Evolutionary conservation across 768 basidiomycete species (phyloP).

Genomic region (Chlorophyllum brunneum): DNA sequence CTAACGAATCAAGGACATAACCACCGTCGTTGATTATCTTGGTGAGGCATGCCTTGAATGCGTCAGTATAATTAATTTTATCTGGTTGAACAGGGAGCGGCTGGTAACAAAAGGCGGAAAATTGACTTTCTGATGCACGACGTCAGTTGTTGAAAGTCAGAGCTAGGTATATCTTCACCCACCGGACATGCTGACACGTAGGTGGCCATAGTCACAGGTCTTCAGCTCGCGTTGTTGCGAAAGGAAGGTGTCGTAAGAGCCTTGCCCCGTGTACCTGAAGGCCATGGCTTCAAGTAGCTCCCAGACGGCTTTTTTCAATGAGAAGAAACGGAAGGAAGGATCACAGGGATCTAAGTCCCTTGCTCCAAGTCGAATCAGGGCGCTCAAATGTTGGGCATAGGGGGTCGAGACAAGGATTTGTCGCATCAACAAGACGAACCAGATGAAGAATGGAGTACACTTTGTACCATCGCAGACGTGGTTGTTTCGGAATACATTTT

Average conservation of each 20-base stretch:
- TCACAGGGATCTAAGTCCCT: not conserved
- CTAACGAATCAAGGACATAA: not conserved
- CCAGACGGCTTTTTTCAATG: not conserved
- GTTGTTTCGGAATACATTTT: not conserved
- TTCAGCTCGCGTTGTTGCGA: not conserved
- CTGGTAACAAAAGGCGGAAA: not conserved
- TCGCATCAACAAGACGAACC: conserved; percentile 3
- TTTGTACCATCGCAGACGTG: not conserved
- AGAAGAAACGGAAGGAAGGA: not conserved
- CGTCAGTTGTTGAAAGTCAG: not conserved
- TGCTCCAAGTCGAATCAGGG: not conserved
- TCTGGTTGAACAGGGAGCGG: not conserved
- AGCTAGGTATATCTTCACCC: not conserved
- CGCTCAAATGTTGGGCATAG: not conserved
- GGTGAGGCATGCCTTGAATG: not conserved
- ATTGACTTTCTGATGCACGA: not conserved
- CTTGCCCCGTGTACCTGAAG: not conserved
- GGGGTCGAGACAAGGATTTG: not conserved
- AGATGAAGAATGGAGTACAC: not conserved
- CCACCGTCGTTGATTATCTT: not conserved
- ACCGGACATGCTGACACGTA: not conserved
- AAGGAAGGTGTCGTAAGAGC: not conserved
- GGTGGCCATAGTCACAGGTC: not conserved
- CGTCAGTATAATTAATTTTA: not conserved
- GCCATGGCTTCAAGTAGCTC: not conserved